Evolutionary conservation across 78 protist genomes (phyloP), one percentile per base, ranked within the genome.

Genomic region (Dictyostelium brefeldianum): DNA sequence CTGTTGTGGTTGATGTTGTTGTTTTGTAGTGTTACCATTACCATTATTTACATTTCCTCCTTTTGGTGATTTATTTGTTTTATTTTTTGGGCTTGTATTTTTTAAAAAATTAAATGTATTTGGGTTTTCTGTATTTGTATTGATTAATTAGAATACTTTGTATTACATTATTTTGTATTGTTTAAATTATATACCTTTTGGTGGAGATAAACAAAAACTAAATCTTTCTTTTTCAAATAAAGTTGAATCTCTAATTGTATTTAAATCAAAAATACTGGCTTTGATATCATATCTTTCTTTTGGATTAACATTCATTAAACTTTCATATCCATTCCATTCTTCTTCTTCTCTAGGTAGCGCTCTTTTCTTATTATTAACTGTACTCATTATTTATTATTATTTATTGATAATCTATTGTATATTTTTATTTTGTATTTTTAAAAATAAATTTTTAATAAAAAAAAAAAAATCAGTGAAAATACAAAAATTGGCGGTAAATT

Each of bases 161-260:
- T 29, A 4, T 22, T 11, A 14, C 12, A 22, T 65, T 29, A 14
- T 29, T 65, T 62, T 62, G 0, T 64, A 27, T 4, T 1, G 4
- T 73, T 20, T 4, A 0, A 43, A 0, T 12, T 14, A 64, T 14
- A 18, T 62, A 74, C 84, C 93, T 69, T 87, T 87, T 11, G 93
- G 93, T 64, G 93, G 93, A 48, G 93, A 87, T 87, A 87, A 48
- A 87, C 93, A 77, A 64, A 87, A 78, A 12, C 81, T 71, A 78
- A 87, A 87, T 77, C 93, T 87, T 11, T 87, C 84, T 51, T 77
- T 87, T 20, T 87, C 93, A 36, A 50, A 50, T 22, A 78, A 78
- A 8, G 79, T 48, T 0, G 93, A 87, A 22, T 87, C 93, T 62
- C 93, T 80, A 1, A 87, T 50, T 27, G 46, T 64, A 36, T 87